Base-by-base conservation (phyloP, 2,329 filamentous ascomycete species). In the Graphiopsis chlorocephala region DNA sequence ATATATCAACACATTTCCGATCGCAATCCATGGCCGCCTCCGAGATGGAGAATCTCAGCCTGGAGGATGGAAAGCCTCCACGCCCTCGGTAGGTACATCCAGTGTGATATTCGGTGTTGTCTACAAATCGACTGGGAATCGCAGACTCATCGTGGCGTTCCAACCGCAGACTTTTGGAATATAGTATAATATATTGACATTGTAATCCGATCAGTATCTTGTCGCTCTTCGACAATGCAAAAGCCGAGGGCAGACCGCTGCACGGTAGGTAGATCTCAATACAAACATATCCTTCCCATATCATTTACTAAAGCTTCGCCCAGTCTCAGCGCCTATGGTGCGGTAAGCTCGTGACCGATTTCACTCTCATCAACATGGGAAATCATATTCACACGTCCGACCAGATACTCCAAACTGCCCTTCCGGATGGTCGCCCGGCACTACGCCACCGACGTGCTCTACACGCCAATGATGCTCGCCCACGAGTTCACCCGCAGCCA, bases 381-480 rank as follows among this genome's bases (percentile, higher is more conserved):
- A 14, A 26, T 11, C 15, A 25, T 38, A 45, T 23, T 55, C 31
- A 57, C 11, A 20, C 33, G 14, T 26, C 15, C 23, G 3, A 23
- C 50, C 64, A 76, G 72, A 61, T 75, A 71, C 63, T 70, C 67
- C 31, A 71, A 89, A 83, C 83, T 91, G 48, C 88, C 89, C 53
- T 91, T 91, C 72, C 84, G 89, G 56, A 84, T 90, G 69, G 88
- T 88, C 0, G 86, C 88, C 3, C 82, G 86, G 67, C 80, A 84
- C 56, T 90, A 89, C 74, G 85, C 84, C 56, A 84, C 85, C 17
- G 88, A 91, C 73, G 74, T 91, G 7, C 87, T 85, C 68, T 91
- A 88, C 85, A 90, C 88, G 2, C 89, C 89, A 50, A 91, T 91
- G 89, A 81, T 82, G 63, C 72, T 77, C 10, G 75, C 75, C 12